A percentile compares a stretch with the other conserved stretches of the same genome.
phyloP scores from a whole-genome alignment of 73 alveolate species.

The Paramecium caudatum region DNA sequence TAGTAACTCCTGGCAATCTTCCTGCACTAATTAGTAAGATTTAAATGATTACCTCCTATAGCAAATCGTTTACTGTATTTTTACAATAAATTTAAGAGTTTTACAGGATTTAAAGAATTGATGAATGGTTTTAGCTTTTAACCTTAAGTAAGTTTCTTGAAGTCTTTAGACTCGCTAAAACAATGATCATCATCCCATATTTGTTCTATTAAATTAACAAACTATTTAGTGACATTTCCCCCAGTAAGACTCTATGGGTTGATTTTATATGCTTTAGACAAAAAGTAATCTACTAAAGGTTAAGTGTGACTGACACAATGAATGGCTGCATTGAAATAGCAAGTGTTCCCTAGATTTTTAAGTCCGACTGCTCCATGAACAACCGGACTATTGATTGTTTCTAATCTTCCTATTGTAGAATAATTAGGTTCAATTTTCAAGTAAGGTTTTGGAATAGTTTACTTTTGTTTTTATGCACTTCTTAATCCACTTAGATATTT shows the following conservation, averaged over 20 bases:
- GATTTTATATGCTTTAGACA: conserved; percentile 77
- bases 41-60: conserved; percentile 12
- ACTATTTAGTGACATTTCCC: conserved; percentile 79
- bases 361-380: conserved; percentile 84
- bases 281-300: conserved; percentile 83
- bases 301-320: conserved; percentile 86
- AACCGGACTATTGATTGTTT: conserved; percentile 25
- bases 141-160: neutral
- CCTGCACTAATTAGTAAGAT: conserved; percentile 11
- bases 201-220: conserved; percentile 76
- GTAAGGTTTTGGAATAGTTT: conserved; percentile 30
- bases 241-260: conserved; percentile 75
- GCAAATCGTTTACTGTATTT: conserved; percentile 40
- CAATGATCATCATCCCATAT: conserved; percentile 78
- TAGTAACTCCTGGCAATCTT: conserved; percentile 88
- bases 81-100: conserved; percentile 24
- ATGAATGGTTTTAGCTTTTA: conserved; percentile 1
- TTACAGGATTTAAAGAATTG: neutral
- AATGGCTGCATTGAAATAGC: conserved; percentile 86
- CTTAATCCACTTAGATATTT: conserved; percentile 5
- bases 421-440: conserved; percentile 35
- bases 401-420: conserved; percentile 14
- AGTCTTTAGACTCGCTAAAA: neutral
- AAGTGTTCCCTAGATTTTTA: conserved; percentile 86
- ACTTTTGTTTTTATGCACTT: neutral